A percentile compares a stretch with the other conserved stretches of the same genome.
These are phyloP conservation scores for Chlamydomonas urium DNA, from an alignment of 139 green algal species.

Conservation along the genomic window DNA sequence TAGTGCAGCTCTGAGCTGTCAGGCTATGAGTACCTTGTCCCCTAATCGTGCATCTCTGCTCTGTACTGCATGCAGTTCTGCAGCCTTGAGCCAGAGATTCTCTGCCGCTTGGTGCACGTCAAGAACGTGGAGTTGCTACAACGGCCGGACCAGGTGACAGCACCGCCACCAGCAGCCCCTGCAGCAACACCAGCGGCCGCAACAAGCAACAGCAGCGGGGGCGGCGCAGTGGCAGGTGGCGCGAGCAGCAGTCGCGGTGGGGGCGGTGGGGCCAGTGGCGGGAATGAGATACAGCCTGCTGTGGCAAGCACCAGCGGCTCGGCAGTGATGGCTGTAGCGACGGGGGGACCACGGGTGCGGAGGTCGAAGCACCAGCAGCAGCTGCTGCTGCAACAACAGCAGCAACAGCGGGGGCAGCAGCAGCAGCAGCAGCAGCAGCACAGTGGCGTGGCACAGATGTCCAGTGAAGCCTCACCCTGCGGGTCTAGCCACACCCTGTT, in stretches of 20 bases:
- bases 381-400: too few species aligned
- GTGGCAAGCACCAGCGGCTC: neutral
- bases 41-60: too few species aligned
- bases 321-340: neutral
- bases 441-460: constrained; percentile 5
- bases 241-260: too few species aligned
- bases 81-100: constrained; percentile 73
- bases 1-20: too few species aligned
- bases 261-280: too few species aligned
- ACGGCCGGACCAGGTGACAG: too few species aligned
- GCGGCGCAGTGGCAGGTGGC: neutral
- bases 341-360: neutral
- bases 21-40: too few species aligned
- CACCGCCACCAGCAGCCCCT: neutral
- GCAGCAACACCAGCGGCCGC: neutral
- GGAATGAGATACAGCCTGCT: neutral
- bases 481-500: too few species aligned
- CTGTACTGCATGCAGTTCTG: constrained; percentile 50
- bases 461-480: too few species aligned
- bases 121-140: constrained; percentile 42
- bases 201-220: neutral
- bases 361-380: too few species aligned
- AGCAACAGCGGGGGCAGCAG: neutral
- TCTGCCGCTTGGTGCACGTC: constrained; percentile 68
- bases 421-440: constrained; percentile 1